Evolutionary conservation across 1,284 basidiomycete genomes (phyloP).

Genomic region (Meripilus lineatus): DNA sequence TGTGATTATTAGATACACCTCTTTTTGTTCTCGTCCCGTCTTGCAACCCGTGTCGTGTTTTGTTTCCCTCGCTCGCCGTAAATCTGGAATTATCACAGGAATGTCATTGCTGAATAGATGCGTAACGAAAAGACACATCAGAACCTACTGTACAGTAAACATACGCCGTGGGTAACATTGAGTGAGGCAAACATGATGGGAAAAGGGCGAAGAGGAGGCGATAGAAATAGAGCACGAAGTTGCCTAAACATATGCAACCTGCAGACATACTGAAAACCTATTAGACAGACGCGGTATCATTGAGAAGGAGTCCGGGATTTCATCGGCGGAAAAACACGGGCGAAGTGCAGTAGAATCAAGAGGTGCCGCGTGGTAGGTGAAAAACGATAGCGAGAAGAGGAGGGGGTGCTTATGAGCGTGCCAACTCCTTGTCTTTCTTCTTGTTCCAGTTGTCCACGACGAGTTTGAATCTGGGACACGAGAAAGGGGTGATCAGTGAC

Average conservation of each 20-base stretch:
- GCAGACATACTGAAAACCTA: neutral
- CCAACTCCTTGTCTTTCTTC: slow-evolving; percentile 50
- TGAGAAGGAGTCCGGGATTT: neutral
- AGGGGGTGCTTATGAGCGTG: slow-evolving; percentile 2
- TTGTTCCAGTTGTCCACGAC: slow-evolving; percentile 76
- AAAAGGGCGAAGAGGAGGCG: no score
- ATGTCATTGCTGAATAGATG: no score
- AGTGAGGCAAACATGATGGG: no score
- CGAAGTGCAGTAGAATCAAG: neutral
- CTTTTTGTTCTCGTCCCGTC: neutral
- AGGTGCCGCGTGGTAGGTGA: neutral
- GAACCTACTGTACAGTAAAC: no score
- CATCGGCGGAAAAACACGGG: neutral
- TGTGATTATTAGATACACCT: slow-evolving; percentile 1
- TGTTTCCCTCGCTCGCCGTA: neutral
- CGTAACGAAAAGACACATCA: no score
- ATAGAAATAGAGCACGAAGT: no score
- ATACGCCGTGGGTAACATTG: no score
- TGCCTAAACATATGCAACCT: no score
- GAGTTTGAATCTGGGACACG: slow-evolving; percentile 55
- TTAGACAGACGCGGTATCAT: neutral
- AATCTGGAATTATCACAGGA: no score
- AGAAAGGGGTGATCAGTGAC: slow-evolving; percentile 5
- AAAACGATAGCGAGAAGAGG: slow-evolving; percentile 1
- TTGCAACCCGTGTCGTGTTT: neutral